Evolutionary conservation across 305 asterid species (phyloP), one percentile per base, ranked within the genome.

Genomic region (Fraxinus xanthoxyloides): DNA sequence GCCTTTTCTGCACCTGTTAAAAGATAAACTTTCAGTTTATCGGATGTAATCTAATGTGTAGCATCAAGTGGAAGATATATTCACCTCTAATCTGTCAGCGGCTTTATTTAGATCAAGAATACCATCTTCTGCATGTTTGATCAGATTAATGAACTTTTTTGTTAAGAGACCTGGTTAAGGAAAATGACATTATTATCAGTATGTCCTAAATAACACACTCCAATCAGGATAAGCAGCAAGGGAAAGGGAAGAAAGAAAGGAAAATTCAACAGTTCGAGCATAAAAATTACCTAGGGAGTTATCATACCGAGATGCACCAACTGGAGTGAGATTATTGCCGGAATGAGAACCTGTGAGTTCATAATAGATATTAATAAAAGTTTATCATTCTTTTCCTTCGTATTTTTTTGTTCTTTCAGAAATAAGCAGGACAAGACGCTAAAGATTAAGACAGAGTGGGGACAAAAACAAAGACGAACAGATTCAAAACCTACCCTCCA

Each of bases 1-100:
- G 99, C 92, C 99, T 93, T 88, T 96, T 96, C 87, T 96, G 99
- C 61, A 96, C 99, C 99, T 96, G 95, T 86, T 84, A 79, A 38
- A 59, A 80, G n/a, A 78, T 75, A 8, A 76, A 28, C 54, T 21
- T 38, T 43, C 77, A 79, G 63, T 34, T 77, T 23, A 15, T 23
- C 9, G 19, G 34, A 76, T 43, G 48, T 23, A 15, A n/a, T 32
- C 35, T 19, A 28, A 30, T 30, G 46, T 17, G 12, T 56, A 13
- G 23, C 46, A 77, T 28, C 23, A 28, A 31, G 23, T 30, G 61
- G 21, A 19, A 56, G 76, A 77, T 30, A 31, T 77, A 70, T n/a
- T 65, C 32, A 79, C 82, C 81, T 54, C 65, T 67, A 79, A 69
- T 28, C 46, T 79, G 13, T 69, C 82, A 1, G 82, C 77, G 1